phyloP scores from a whole-genome alignment of 139 green algal genomes.

The Coccomyxa sp. region DNA sequence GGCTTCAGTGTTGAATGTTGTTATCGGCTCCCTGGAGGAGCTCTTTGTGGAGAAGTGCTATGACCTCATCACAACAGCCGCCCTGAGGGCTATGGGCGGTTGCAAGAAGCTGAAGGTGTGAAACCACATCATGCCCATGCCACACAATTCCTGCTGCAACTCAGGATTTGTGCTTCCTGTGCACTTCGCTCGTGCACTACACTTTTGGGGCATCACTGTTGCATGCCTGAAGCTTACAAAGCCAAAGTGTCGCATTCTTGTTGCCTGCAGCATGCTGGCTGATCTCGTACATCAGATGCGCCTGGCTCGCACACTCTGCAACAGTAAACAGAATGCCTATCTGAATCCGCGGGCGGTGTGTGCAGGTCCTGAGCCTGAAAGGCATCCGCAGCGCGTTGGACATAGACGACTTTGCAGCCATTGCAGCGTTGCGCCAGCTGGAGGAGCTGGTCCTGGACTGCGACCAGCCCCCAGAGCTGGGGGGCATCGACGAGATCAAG shows the following conservation, averaged over 20 bases:
- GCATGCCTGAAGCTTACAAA: too few relatives aligned
- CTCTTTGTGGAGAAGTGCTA: conserved; percentile 21
- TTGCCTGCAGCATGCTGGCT: too few relatives aligned
- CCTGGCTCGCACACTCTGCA: too few relatives aligned
- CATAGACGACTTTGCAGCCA: conserved; percentile 7
- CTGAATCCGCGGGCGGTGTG: background rate
- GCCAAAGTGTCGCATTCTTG: too few relatives aligned
- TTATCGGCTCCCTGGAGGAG: conserved; percentile 14
- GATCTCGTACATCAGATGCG: too few relatives aligned
- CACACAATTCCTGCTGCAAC: background rate
- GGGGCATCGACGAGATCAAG: conserved; percentile 11
- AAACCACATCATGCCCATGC: background rate
- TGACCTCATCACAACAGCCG: conserved; percentile 6
- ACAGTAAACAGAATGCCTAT: too few relatives aligned
- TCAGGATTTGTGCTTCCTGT: too few relatives aligned
- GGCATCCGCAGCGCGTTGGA: conserved; percentile 14
- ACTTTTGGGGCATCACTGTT: background rate
- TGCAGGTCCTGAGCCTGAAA: conserved; percentile 25
- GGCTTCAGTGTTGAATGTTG: background rate
- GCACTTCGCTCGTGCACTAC: too few relatives aligned
- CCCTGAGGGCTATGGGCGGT: conserved; percentile 2
- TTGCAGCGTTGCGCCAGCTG: conserved; percentile 12
- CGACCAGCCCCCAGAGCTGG: conserved; percentile 19
- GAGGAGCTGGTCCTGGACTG: conserved; percentile 30
- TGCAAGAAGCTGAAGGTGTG: conserved; percentile 18